Evolutionary conservation across 108 stramenopile species (phyloP), one percentile per base, ranked within the genome.

Genomic region (Seminavis robusta): DNA sequence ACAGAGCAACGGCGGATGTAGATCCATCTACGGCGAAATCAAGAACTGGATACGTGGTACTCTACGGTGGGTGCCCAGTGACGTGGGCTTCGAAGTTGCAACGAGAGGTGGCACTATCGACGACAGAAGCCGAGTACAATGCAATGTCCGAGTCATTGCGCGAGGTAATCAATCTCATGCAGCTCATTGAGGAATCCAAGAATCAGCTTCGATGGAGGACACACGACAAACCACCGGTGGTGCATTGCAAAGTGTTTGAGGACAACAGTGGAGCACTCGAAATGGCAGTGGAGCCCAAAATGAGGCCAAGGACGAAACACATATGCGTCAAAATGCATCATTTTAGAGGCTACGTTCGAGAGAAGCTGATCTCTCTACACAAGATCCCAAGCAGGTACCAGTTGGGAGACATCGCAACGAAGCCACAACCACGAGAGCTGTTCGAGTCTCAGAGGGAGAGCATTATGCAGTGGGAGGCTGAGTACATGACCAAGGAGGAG

Each of bases 1-100:
- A 33, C 6, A n/a, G n/a, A n/a, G 26, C 33, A 13, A 67, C 71
- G 33, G 28, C 49, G 20, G 10, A 16, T 7, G 11, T 44, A 16
- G 63, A 78, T 49, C 72, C 77, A 47, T 34, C 41, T 15, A 45
- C 57, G 28, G 44, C 42, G 0, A 58, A 46, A 28, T 71, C 70
- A 11, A 34, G 65, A 42, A 47, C 44, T 16, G 65, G 65, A 21
- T 69, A 54, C 47, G 15, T 71, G 1, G 56, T 61, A 15, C 24
- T 56, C 13, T 63, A 30, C 32, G 53, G 61, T 1, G 51, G 52
- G 6, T 67, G 65, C 28, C 61, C 67, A 16, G 26, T 69, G 0
- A 17, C 47, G 4, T 68, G 67, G 67, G 11, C 36, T 10, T 59
- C 51, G 1, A 56, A 64, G 25, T 33, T 68, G 5, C 67, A 69